These are phyloP conservation scores for Chenopodium quinoa DNA, from an alignment of 148 eudicot species.

Conservation along the genomic window DNA sequence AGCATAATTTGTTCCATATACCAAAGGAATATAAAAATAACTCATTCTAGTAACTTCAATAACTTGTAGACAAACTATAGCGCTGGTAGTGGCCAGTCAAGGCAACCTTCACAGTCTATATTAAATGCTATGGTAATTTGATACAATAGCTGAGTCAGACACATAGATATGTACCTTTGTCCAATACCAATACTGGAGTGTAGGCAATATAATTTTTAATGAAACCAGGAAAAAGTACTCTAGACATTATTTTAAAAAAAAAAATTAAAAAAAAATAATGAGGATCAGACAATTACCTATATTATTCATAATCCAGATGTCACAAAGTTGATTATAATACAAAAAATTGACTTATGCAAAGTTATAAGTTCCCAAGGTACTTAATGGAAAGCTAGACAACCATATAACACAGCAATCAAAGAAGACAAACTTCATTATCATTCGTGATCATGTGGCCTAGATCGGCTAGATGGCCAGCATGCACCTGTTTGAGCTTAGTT, in stretches of 20 bases:
- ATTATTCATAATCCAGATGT: slow-evolving; percentile 1
- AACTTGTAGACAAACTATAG: background rate
- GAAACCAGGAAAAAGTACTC: background rate
- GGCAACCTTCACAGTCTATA: background rate
- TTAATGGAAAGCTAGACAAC: background rate
- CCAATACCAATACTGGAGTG: background rate
- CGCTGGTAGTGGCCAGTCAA: background rate
- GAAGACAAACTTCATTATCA: background rate
- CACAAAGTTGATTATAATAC: background rate
- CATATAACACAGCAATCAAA: background rate
- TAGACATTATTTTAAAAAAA: background rate
- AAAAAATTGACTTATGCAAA: background rate
- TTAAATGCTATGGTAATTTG: background rate
- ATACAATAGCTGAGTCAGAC: background rate
- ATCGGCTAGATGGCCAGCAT: background rate
- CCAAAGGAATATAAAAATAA: background rate
- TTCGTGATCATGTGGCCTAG: background rate
- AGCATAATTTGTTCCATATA: background rate
- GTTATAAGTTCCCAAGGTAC: background rate
- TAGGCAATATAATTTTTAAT: background rate
- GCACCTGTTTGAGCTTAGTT: background rate
- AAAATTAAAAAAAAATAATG: background rate
- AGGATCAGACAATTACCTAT: background rate
- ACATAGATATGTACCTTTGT: background rate
- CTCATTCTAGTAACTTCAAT: background rate